Evolutionary conservation across 164 flowering plant species (phyloP).

Genomic region (Litsea cubeba): DNA sequence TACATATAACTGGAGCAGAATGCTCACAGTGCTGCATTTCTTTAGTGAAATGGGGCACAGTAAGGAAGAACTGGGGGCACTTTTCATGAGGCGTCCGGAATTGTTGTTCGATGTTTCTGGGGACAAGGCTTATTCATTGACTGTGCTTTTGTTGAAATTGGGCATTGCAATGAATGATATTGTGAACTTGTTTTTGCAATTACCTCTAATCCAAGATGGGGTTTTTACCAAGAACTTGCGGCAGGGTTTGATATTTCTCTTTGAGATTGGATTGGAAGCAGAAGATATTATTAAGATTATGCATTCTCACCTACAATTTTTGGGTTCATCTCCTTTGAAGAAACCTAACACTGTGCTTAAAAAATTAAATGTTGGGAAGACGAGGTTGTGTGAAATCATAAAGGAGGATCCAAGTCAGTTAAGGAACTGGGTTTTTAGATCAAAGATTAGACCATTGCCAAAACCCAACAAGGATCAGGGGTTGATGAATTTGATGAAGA

Average conservation of each 20-base stretch:
- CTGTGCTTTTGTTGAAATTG: slow-evolving; percentile 44
- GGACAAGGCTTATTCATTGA: slow-evolving; percentile 20
- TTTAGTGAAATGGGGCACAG: slow-evolving; percentile 33
- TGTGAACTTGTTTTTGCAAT: slow-evolving; percentile 31
- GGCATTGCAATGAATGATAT: slow-evolving; percentile 33
- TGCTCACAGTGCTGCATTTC: slow-evolving; percentile 31
- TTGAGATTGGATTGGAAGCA: slow-evolving; percentile 45
- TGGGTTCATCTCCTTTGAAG: slow-evolving; percentile 49
- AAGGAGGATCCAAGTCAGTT: slow-evolving; percentile 46
- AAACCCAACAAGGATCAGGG: slow-evolving; percentile 12
- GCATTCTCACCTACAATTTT: slow-evolving; percentile 24
- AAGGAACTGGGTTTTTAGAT: slow-evolving; percentile 46
- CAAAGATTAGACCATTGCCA: slow-evolving; percentile 32
- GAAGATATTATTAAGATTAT: slow-evolving; percentile 40
- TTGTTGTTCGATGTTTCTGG: slow-evolving; percentile 58
- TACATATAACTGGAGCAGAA: slow-evolving; percentile 46
- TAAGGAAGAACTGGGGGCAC: slow-evolving; percentile 29
- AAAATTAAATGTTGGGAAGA: slow-evolving; percentile 37
- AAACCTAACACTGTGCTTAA: slow-evolving; percentile 31
- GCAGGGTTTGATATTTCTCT: slow-evolving; percentile 32
- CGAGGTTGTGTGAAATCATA: slow-evolving; percentile 37
- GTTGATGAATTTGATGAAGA: slow-evolving; percentile 18
- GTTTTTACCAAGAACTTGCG: slow-evolving; percentile 40
- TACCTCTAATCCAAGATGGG: slow-evolving; percentile 35
- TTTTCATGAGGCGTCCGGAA: slow-evolving; percentile 33